These are phyloP conservation scores for Apiospora kogelbergensis DNA, from an alignment of 2,329 filamentous ascomycete genomes.

Conservation along the genomic window DNA sequence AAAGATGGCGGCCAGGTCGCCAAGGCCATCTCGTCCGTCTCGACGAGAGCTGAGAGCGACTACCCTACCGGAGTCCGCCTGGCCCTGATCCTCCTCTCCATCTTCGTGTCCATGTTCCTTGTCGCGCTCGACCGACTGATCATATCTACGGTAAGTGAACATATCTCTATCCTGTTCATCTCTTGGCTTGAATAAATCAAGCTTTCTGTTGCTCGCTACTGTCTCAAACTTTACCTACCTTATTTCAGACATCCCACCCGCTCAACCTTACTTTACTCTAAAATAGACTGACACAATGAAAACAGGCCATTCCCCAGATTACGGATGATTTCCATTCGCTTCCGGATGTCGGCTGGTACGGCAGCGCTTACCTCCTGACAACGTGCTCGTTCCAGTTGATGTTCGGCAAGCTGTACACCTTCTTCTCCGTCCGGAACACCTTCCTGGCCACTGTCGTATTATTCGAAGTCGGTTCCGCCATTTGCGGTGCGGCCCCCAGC, in stretches of 20 bases:
- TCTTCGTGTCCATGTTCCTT: constrained; percentile 38
- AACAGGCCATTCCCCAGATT: constrained; percentile 37
- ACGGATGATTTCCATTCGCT: constrained; percentile 39
- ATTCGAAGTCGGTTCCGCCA: constrained; percentile 39
- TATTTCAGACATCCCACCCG: neutral
- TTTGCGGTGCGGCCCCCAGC: constrained; percentile 40
- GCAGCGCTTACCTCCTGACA: constrained; percentile 37
- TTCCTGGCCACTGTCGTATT: constrained; percentile 33
- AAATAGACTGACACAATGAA: too few relatives aligned
- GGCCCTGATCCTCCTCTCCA: constrained; percentile 31
- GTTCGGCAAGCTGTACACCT: constrained; percentile 40
- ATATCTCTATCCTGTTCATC: neutral
- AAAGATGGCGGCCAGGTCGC: neutral
- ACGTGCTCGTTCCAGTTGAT: constrained; percentile 39
- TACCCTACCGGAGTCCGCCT: constrained; percentile 35
- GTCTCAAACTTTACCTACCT: neutral
- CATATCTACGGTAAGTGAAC: constrained; percentile 28
- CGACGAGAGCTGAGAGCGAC: constrained; percentile 20
- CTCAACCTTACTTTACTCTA: neutral
- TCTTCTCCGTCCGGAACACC: constrained; percentile 35
- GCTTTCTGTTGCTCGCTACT: neutral
- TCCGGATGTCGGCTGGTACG: constrained; percentile 40
- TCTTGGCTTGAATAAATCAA: neutral
- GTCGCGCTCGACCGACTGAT: constrained; percentile 39
- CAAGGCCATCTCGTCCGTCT: neutral